phyloP scores from a whole-genome alignment of 805 yeast genomes.

The Starmerella tilneyi region DNA sequence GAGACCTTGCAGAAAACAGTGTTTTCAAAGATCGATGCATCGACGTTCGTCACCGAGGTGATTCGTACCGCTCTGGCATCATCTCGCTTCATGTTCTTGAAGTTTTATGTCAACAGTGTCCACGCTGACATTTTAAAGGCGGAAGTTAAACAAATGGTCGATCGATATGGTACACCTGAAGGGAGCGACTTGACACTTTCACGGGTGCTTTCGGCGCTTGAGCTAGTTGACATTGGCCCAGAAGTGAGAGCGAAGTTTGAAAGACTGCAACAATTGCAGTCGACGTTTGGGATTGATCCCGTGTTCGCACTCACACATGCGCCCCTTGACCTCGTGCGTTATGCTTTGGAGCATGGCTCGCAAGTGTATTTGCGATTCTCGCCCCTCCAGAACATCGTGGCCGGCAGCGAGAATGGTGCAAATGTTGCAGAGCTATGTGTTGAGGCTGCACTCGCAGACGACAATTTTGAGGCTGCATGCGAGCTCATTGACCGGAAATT shows the following conservation, averaged over 20 bases:
- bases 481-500: constrained; percentile 23
- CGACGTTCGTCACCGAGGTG: constrained; percentile 8
- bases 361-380: constrained; percentile 27
- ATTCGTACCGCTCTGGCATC: constrained; percentile 9
- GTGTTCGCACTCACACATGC: constrained; percentile 13
- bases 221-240: constrained; percentile 6
- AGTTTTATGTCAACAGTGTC: background rate
- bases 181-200: background rate
- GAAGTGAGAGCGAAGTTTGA: constrained; percentile 4
- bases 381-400: constrained; percentile 19
- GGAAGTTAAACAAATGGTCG: constrained; percentile 9
- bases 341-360: constrained; percentile 29
- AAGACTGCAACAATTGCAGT: constrained; percentile 1
- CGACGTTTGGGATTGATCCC: constrained; percentile 17
- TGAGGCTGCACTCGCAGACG: constrained; percentile 53
- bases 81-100: constrained; percentile 17
- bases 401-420: constrained; percentile 6
- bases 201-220: constrained; percentile 13
- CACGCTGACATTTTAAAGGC: background rate
- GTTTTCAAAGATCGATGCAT: constrained; percentile 10
- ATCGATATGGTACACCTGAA: constrained; percentile 3
- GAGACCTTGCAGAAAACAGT: constrained; percentile 10
- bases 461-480: constrained; percentile 52
- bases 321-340: constrained; percentile 26
- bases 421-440: constrained; percentile 37